Base-by-base conservation (phyloP, 192 early-diverging fungal species). In the Rhizophagus prolifer region DNA sequence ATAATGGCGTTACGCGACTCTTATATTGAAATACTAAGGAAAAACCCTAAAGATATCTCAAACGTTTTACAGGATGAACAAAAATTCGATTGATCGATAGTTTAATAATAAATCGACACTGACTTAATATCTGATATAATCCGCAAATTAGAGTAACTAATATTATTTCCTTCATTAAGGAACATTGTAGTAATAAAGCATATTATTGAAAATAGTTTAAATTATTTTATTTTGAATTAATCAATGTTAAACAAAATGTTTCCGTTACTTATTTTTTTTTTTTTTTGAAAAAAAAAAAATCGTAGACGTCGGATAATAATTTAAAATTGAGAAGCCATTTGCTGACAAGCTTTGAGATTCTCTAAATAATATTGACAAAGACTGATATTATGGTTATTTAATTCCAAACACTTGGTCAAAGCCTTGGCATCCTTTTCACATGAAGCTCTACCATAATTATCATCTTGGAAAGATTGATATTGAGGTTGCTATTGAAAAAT, bases 341-440 rank as follows among this genome's bases (percentile, higher is more conserved):
- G 76, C 68, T 94, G 94, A 87, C 95, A 98, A 68, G 91, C 86
- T 89, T 96, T 96, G 71, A 98, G 89, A 84, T 91, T 87, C 78
- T 98, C 95, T 50, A 96, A 83, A 83, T 95, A 95, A 88, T 92
- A 95, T 85, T 95, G 92, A 87, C 96, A 98, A 38, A 90, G 86
- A 58, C 78, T 81, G 78, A 94, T 90, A 82, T 96, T 91, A 79
- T 93, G 91, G 69, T 85, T 87, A 82, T 89, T 94, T 79, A 84
- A 79, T 80, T 97, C 94, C 44, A 98, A 86, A 81, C 97, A 98
- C 79, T 91, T 88, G 46, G 89, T 91, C 81, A 95, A 96, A 31
- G 91, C 92, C 83, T 92, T 92, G 75, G 91, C 90, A 81, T 95
- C 91, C n/a, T 86, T 78, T 78, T 92, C 90, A 82, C 91, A 92